A percentile compares a stretch with the other conserved stretches of the same genome.
Evolutionary conservation across 2,329 filamentous ascomycete species (phyloP).

Genomic region (Chrysoporthe deuterocubensis): DNA sequence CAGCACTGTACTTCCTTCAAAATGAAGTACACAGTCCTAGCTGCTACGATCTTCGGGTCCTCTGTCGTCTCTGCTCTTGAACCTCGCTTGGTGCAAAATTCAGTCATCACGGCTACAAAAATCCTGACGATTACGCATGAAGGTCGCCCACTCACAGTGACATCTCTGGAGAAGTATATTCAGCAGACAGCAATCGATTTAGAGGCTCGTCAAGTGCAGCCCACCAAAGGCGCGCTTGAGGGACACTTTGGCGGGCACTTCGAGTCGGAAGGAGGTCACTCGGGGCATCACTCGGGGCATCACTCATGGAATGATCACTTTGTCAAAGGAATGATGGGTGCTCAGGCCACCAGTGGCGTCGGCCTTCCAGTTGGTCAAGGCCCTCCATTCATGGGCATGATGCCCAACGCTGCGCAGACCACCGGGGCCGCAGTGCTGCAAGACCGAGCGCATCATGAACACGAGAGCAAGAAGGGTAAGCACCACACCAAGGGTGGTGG

Average conservation of each 20-base stretch:
- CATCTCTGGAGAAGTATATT: neutral
- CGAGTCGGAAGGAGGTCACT: neutral
- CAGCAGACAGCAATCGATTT: neutral
- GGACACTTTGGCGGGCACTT: neutral
- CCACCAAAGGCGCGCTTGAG: neutral
- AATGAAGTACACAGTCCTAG: slow-evolving; percentile 11
- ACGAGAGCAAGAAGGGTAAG: neutral
- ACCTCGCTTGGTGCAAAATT: neutral
- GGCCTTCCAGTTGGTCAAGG: neutral
- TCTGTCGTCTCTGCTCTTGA: slow-evolving; percentile 1
- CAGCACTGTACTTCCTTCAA: neutral
- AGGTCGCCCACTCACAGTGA: neutral
- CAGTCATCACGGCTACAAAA: neutral
- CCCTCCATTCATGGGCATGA: neutral
- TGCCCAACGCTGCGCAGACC: neutral
- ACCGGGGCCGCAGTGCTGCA: neutral
- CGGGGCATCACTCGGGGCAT: neutral
- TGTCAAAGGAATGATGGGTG: neutral
- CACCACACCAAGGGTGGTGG: neutral
- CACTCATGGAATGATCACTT: neutral
- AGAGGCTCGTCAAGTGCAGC: neutral
- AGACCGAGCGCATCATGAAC: neutral
- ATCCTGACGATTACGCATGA: slow-evolving; percentile 7
- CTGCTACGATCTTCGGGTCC: slow-evolving; percentile 6
- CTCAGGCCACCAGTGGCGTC: neutral